Conservation (phyloP, 495 filamentous ascomycete species). For the Trichoderma asperelloides region DNA sequence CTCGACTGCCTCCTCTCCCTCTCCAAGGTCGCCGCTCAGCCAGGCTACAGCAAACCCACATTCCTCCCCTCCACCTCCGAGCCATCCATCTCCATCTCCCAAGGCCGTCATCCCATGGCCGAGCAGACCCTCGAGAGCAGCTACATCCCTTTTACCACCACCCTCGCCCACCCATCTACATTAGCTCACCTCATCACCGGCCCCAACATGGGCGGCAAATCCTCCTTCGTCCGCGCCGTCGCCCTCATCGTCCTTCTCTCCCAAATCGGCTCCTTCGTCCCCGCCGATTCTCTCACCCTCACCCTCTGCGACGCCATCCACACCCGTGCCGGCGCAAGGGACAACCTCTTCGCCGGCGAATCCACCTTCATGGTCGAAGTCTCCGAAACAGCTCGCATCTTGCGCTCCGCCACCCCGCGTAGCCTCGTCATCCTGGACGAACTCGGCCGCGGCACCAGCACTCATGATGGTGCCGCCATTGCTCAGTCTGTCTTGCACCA, state of each 20-base stretch:
- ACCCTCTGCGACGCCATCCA: slow-evolving; percentile 87
- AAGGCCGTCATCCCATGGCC: slow-evolving; percentile 91
- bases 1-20: slow-evolving; percentile 88
- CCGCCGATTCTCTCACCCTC: slow-evolving; percentile 61
- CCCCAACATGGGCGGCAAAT: slow-evolving; percentile 98
- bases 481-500: slow-evolving; percentile 84
- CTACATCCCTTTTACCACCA: slow-evolving; percentile 88
- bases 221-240: slow-evolving; percentile 83
- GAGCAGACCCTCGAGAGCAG: slow-evolving; percentile 78
- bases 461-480: slow-evolving; percentile 94
- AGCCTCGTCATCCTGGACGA: slow-evolving; percentile 91
- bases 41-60: slow-evolving; percentile 81
- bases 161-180: slow-evolving; percentile 47
- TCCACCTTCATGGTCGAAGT: slow-evolving; percentile 98
- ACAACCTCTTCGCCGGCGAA: slow-evolving; percentile 94
- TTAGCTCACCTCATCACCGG: slow-evolving; percentile 87
- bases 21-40: slow-evolving; percentile 70
- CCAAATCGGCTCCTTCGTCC: slow-evolving; percentile 91
- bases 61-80: slow-evolving; percentile 52
- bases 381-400: slow-evolving; percentile 80
- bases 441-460: slow-evolving; percentile 83
- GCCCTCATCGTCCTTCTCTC: slow-evolving; percentile 90
- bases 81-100: slow-evolving; percentile 59
- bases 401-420: slow-evolving; percentile 74
- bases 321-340: slow-evolving; percentile 93